Base-by-base conservation (phyloP, 2,329 filamentous ascomycete genomes). In the Elsinoe arachidis region DNA sequence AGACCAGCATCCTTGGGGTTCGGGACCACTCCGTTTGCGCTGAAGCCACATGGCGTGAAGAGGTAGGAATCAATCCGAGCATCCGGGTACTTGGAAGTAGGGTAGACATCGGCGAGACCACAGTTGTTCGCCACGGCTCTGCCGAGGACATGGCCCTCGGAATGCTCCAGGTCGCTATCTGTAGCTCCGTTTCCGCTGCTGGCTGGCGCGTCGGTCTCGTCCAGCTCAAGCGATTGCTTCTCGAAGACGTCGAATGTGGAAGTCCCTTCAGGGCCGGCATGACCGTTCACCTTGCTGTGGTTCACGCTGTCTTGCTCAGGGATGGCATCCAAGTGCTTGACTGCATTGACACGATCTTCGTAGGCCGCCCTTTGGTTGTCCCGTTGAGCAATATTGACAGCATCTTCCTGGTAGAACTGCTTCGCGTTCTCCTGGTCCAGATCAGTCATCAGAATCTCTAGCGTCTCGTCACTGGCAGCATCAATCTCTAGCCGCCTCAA, bases 31-130 rank as follows among this genome's bases (percentile, higher is more conserved):
- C 90, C 93, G 68, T 99, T 99, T 70, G 93, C 93, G 5, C 91
- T 96, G 74, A 96, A 99, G 59, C 93, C 93, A 68, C 93, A 99
- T 0, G 93, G 93, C 0, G 88, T 90, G 77, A 99, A 99, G 56
- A 96, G 82, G 71, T 97, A 99, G 19, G 93, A 90, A 65, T 99
- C 93, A 63, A 99, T 89, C 59, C 89, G 87, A 19, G 93, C 88
- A 65, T 96, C 92, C 0, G 93, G 91, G 69, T 96, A 97, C 72
- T 87, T 86, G 59, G 84, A 84, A 44, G 83, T 84, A 4, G 93
- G 87, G 67, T 97, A 99, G 60, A 99, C 85, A 61, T 90, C 86
- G 15, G 90, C 86, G 49, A 99, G 81, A 53, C 93, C 93, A 71
- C 90, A 97, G 60, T 80, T 80, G 65, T 97, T 88, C 14, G 92